Evolutionary conservation across 2,329 filamentous ascomycete species (phyloP).

Genomic region (Pseudocercospora eumusae): DNA sequence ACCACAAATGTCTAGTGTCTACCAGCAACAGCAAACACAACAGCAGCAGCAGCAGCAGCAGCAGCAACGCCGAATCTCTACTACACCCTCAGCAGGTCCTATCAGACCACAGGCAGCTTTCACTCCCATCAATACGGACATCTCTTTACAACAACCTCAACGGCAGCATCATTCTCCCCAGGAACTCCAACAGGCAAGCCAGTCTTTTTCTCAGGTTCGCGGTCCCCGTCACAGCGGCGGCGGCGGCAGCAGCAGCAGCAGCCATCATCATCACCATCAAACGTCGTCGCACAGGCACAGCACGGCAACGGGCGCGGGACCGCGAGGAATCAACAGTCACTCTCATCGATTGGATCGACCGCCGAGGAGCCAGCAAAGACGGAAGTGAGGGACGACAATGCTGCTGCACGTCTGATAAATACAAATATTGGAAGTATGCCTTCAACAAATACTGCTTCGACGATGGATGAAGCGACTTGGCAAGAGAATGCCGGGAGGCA

Average conservation of each 20-base stretch:
- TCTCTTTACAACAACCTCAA: conserved; percentile 22
- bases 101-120: conserved; percentile 23
- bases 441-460: background rate
- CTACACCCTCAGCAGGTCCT: conserved; percentile 3
- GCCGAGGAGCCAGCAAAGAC: conserved; percentile 27
- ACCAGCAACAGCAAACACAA: conserved; percentile 19
- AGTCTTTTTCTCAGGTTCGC: conserved; percentile 34
- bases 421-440: background rate
- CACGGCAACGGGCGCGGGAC: conserved; percentile 23
- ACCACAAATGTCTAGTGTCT: conserved; percentile 29
- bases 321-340: conserved; percentile 26
- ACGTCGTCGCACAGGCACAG: conserved; percentile 15
- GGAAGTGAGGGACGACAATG: conserved; percentile 21
- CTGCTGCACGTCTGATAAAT: background rate
- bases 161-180: conserved; percentile 24
- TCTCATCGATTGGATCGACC: conserved; percentile 19
- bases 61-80: conserved; percentile 15
- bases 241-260: conserved; percentile 20
- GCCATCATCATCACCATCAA: conserved; percentile 18
- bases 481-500: conserved; percentile 25
- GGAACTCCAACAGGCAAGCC: conserved; percentile 21
- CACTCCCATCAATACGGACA: conserved; percentile 29
- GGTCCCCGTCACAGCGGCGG: conserved; percentile 28
- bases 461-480: conserved; percentile 12
- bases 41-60: conserved; percentile 22